A percentile compares a stretch with the other conserved stretches of the same genome.
Conservation (phyloP, 805 yeast species). For the Metschnikowia vanudenii region DNA sequence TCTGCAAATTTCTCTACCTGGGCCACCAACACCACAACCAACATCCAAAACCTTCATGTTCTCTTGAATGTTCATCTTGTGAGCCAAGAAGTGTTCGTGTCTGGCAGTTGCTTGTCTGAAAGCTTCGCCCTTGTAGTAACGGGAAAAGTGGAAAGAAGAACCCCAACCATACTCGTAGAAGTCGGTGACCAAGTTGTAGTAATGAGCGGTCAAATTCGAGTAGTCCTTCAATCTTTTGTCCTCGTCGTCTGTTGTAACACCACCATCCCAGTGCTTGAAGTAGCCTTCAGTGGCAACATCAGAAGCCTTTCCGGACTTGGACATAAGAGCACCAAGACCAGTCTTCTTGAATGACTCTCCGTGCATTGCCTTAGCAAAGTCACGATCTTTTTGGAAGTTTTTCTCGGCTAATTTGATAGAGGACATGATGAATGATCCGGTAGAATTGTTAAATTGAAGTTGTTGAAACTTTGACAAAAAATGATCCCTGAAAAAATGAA, state of each 20-base stretch:
- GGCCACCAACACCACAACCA: slow-evolving; percentile 99
- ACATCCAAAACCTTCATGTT: slow-evolving; percentile 91
- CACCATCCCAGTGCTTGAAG: slow-evolving; percentile 97
- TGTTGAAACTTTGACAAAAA: slow-evolving; percentile 18
- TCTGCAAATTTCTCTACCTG: slow-evolving; percentile 92
- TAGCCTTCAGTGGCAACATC: slow-evolving; percentile 84
- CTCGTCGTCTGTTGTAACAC: slow-evolving; percentile 71
- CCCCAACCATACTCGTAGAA: slow-evolving; percentile 99
- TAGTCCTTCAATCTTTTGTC: slow-evolving; percentile 76
- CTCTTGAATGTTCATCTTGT: slow-evolving; percentile 74
- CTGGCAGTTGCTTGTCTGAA: slow-evolving; percentile 93
- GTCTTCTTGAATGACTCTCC: slow-evolving; percentile 67
- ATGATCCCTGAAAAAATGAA: neutral
- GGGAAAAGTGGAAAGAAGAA: slow-evolving; percentile 93
- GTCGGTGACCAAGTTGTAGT: slow-evolving; percentile 95
- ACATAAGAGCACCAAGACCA: slow-evolving; percentile 74
- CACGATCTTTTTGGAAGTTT: slow-evolving; percentile 57
- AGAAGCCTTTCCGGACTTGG: slow-evolving; percentile 70
- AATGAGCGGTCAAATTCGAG: slow-evolving; percentile 88
- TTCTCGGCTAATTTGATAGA: slow-evolving; percentile 43
- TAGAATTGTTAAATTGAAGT: slow-evolving; percentile 6
- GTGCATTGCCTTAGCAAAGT: slow-evolving; percentile 83
- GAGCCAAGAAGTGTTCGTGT: slow-evolving; percentile 94
- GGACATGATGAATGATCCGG: slow-evolving; percentile 15
- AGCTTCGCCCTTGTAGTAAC: slow-evolving; percentile 90